phyloP scores from a whole-genome alignment of 805 yeast species.

The Wickerhamomyces bisporus region DNA sequence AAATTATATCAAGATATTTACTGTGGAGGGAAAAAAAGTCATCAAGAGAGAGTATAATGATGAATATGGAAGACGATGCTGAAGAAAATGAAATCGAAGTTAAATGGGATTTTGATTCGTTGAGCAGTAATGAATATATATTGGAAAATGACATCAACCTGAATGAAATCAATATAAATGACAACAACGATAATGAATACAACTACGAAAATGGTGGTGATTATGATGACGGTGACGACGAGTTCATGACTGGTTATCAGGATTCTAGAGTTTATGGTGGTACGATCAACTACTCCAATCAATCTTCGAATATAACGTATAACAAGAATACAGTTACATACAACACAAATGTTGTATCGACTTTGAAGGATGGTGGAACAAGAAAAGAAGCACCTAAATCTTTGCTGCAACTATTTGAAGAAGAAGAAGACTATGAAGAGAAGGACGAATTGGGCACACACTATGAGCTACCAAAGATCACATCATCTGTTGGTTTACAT shows the following conservation, averaged over 20 bases:
- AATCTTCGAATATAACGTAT: conserved; percentile 17
- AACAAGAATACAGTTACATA: conserved; percentile 28
- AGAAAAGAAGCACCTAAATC: conserved; percentile 65
- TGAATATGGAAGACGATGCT: conserved; percentile 38
- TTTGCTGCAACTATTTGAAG: conserved; percentile 64
- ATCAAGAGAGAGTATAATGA: conserved; percentile 44
- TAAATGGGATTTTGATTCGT: conserved; percentile 88
- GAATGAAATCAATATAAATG: conserved; percentile 27
- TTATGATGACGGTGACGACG: conserved; percentile 26
- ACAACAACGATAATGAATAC: conserved; percentile 8
- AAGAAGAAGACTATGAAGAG: conserved; percentile 29
- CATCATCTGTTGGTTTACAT: conserved; percentile 18
- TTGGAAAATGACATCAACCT: conserved; percentile 61
- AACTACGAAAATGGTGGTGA: conserved; percentile 13
- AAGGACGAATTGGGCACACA: conserved; percentile 4
- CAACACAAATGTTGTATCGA: conserved; percentile 21
- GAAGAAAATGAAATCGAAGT: conserved; percentile 40
- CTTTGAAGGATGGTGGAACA: conserved; percentile 22
- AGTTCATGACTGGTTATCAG: conserved; percentile 23
- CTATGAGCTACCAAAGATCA: conserved; percentile 17
- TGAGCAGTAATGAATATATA: conserved; percentile 68
- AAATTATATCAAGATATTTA: conserved; percentile 67
- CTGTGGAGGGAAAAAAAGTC: conserved; percentile 69
- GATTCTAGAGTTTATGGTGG: conserved; percentile 16
- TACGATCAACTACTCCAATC: conserved; percentile 20